Base-by-base conservation (phyloP, 2,329 filamentous ascomycete genomes). In the Drechslera avenae region DNA sequence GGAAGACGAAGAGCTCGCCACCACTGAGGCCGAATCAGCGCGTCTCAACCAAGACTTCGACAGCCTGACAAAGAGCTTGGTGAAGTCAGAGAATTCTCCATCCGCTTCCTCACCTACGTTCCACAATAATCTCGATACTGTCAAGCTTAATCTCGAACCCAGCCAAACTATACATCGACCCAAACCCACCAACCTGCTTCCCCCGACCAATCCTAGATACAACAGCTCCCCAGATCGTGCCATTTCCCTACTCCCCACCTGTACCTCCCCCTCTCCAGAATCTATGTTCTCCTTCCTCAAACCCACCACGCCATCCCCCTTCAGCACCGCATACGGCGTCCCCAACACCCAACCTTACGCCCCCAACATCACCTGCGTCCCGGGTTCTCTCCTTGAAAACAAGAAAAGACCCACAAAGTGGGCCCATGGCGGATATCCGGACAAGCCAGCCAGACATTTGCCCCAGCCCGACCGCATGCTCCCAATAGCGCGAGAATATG, bases 241-340 rank as follows among this genome's bases (percentile, higher is more conserved):
- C 51, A 39, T 52, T 42, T 26, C 42, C 40, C 56, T 62, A 19
- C 59, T 58, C 42, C 56, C 59, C 41, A 57, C 81, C 2, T 90
- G 21, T 8, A 87, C 88, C 88, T 92, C 1, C 88, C 30, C 91
- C 85, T 34, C 83, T 82, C 0, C 81, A n/a, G n/a, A n/a, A n/a
- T n/a, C n/a, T n/a, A n/a, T n/a, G n/a, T n/a, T 79, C 41, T 83
- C 79, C 41, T 83, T 81, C 57, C 83, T 81, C 28, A 82, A 78
- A 32, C 77, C 79, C n/a, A 93, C 81, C 0, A 86, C 86, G 51
- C 84, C 79, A 79, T 86, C 90, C 1, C 89, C 84, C 35, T 77
- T 78, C 2, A 91, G 91, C 78, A 91, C 96, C 0, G 89, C 89
- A 1, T 32, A 49, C 40, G 45, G 34, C 5, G 30, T 39, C 16